Conservation (phyloP, 2,329 filamentous ascomycete species). For the Fusarium pseudoanthophilum region DNA sequence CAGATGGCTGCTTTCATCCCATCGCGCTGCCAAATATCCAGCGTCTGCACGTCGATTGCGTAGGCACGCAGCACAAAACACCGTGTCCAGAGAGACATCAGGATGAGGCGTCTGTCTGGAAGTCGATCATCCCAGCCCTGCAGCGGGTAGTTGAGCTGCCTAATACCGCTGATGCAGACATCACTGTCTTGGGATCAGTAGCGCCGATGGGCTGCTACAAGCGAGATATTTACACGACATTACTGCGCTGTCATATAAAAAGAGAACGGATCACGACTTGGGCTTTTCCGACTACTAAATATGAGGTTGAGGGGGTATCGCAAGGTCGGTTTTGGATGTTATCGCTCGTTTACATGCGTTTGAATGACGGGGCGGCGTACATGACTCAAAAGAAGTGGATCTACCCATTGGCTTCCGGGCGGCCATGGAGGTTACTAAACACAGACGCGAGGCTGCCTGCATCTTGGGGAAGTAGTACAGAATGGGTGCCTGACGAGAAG, state of each 20-base stretch:
- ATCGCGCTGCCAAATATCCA: not conserved
- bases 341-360: not conserved
- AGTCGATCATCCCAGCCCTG: not conserved
- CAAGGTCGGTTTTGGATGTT: not conserved
- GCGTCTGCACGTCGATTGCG: not conserved
- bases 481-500: not conserved
- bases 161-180: not conserved
- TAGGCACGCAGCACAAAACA: accelerated
- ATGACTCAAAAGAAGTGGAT: accelerated
- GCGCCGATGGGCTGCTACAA: not conserved
- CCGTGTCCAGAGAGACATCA: not conserved
- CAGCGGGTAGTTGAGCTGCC: not conserved
- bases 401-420: not conserved
- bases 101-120: not conserved
- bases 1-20: not conserved
- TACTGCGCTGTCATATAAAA: not conserved
- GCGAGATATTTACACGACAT: not conserved
- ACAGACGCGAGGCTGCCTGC: not conserved
- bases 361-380: not conserved
- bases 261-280: not conserved
- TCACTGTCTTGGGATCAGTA: not conserved
- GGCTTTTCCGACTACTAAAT: not conserved
- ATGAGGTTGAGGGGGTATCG: accelerated
- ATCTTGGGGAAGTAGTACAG: too few species aligned
- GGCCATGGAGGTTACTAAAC: not conserved